phyloP scores from a whole-genome alignment of 306 rosid genomes.

The Medicago lupulina region DNA sequence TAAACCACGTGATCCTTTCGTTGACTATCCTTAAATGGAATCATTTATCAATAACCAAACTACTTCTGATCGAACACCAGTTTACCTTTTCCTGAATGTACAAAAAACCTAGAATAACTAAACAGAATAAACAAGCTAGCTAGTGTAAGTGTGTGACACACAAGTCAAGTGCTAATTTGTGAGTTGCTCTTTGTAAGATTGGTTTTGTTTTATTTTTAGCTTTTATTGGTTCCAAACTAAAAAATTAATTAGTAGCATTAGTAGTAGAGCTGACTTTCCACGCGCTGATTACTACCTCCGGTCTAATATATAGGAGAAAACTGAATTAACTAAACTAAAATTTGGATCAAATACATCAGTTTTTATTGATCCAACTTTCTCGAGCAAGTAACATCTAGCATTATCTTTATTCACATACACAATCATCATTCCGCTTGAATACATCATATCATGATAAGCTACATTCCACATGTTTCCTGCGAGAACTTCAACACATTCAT shows the following conservation, averaged over 20 bases:
- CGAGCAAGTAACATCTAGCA: neutral
- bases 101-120: neutral
- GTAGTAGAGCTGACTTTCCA: constrained; percentile 35
- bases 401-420: neutral
- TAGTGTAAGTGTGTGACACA: neutral
- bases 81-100: neutral
- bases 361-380: no score
- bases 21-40: constrained; percentile 1
- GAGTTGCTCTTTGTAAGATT: neutral
- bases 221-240: neutral
- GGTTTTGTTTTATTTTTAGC: neutral
- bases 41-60: neutral
- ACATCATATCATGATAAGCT: constrained; percentile 15
- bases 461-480: neutral
- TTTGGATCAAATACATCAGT: no score
- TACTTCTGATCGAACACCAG: neutral
- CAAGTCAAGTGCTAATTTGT: neutral
- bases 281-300: neutral
- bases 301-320: no score
- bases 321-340: no score
- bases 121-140: neutral
- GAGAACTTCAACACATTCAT: neutral
- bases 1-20: neutral
- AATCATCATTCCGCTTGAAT: constrained; percentile 5
- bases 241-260: no score